A percentile compares a stretch with the other conserved stretches of the same genome.
These are phyloP conservation scores for Rhodomyrtus tomentosa DNA, from an alignment of 345 rosid species.

Conservation along the genomic window DNA sequence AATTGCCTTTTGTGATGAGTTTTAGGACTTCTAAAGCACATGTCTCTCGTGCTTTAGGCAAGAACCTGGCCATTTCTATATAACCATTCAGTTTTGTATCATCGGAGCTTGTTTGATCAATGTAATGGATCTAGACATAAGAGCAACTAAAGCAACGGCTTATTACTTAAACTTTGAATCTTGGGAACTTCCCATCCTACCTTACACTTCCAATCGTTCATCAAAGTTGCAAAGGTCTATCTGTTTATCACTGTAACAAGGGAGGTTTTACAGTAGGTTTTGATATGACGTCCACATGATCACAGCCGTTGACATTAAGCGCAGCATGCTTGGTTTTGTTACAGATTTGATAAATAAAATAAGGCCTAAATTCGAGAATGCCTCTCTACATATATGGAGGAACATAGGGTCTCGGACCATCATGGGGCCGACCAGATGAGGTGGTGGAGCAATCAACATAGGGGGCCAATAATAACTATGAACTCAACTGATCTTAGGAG, in stretches of 20 bases:
- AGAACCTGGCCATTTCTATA: neutral
- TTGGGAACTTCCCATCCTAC: neutral
- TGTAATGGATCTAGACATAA: neutral
- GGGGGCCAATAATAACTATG: accelerated
- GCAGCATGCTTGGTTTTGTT: no score
- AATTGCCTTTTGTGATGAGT: no score
- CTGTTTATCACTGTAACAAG: neutral
- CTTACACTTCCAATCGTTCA: neutral
- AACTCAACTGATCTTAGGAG: neutral
- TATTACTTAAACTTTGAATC: neutral
- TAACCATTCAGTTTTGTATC: neutral
- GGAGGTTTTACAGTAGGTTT: neutral
- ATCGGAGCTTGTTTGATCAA: neutral
- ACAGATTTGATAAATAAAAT: neutral
- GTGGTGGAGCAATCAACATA: neutral
- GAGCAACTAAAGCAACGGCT: neutral
- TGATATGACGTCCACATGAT: neutral
- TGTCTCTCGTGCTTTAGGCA: neutral
- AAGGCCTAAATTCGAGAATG: neutral
- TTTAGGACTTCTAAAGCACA: no score
- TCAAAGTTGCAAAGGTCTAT: neutral
- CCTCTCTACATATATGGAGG: neutral
- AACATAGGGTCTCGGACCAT: neutral
- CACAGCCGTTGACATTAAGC: neutral
- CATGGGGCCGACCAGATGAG: neutral